Evolutionary conservation across 2,329 filamentous ascomycete species (phyloP).

Genomic region (Sporothrix pseudoabietina): DNA sequence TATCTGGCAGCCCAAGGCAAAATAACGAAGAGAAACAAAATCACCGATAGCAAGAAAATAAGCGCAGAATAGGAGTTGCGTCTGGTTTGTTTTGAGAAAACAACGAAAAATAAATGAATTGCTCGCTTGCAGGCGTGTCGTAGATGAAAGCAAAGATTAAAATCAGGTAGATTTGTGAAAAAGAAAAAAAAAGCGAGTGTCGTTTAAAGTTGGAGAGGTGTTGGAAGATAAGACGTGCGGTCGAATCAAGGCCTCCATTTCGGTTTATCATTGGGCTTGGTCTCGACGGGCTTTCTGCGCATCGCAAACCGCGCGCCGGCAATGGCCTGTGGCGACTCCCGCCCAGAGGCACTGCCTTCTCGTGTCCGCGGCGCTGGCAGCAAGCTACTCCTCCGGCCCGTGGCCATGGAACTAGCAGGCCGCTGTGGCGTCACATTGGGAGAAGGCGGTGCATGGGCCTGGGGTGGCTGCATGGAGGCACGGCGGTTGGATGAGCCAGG

Average conservation of each 20-base stretch:
- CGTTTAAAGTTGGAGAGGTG: conserved; percentile 6
- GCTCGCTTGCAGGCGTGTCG: conserved; percentile 25
- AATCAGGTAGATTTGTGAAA: conserved; percentile 4
- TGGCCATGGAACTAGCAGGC: conserved; percentile 60
- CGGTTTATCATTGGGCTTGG: conserved; percentile 49
- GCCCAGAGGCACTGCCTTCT: conserved; percentile 44
- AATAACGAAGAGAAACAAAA: conserved; percentile 35
- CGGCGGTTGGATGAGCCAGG: conserved; percentile 48
- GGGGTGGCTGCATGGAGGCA: conserved; percentile 56
- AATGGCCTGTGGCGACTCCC: conserved; percentile 53
- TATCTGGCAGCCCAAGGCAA: conserved; percentile 36
- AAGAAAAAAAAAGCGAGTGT: background rate
- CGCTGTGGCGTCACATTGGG: conserved; percentile 43
- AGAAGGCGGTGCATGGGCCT: conserved; percentile 36
- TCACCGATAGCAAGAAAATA: conserved; percentile 33
- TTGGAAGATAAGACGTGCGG: conserved; percentile 31
- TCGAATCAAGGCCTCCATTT: conserved; percentile 49
- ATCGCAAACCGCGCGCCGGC: conserved; percentile 51
- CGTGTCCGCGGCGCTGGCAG: conserved; percentile 49
- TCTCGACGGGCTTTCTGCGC: conserved; percentile 43
- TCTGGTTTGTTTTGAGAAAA: conserved; percentile 14
- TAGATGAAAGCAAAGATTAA: background rate
- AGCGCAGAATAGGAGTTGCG: conserved; percentile 11
- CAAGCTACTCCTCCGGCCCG: conserved; percentile 55
- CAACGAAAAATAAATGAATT: background rate